A percentile compares a stretch with the other conserved stretches of the same genome.
phyloP scores from a whole-genome alignment of 1,284 basidiomycete species.

The Ceratorhiza oryzae-sativae region DNA sequence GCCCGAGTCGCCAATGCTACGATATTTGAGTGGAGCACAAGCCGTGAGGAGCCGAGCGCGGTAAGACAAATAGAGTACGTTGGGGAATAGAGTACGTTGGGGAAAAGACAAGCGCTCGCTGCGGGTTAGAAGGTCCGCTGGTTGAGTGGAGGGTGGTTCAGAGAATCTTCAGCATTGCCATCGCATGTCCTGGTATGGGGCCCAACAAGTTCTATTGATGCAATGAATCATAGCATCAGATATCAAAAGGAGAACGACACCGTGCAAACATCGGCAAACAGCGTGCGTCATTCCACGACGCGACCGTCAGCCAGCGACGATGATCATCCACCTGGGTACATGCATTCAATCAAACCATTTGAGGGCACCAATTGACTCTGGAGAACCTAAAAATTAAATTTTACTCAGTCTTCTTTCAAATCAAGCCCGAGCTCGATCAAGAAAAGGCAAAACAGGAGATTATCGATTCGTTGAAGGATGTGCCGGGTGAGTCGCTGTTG shows the following conservation, averaged over 20 bases:
- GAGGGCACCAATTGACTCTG: no score
- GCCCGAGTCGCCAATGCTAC: not conserved
- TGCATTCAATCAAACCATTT: not conserved
- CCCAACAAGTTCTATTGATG: no score
- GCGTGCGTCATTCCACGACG: not conserved
- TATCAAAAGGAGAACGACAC: no score
- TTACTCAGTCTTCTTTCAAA: not conserved
- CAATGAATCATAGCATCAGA: no score
- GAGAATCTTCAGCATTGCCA: no score
- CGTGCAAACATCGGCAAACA: not conserved
- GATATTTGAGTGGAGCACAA: not conserved
- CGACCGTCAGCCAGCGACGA: not conserved
- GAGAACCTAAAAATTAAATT: no score
- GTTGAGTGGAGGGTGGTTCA: no score
- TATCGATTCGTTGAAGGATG: not conserved
- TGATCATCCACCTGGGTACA: slow-evolving; percentile 9
- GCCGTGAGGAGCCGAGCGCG: not conserved
- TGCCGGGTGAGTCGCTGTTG: not conserved
- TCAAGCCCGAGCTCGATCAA: not conserved
- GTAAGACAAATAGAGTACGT: no score
- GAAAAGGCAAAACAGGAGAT: slow-evolving; percentile 5
- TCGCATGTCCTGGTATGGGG: no score
- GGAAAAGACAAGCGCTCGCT: no score
- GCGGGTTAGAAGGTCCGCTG: no score
- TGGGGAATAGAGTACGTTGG: no score